Percentiles rank a stretch among this genome's conserved stretches.
Evolutionary conservation across 2,329 filamentous ascomycete genomes (phyloP).

Genomic region (Sarocladium kiliense): DNA sequence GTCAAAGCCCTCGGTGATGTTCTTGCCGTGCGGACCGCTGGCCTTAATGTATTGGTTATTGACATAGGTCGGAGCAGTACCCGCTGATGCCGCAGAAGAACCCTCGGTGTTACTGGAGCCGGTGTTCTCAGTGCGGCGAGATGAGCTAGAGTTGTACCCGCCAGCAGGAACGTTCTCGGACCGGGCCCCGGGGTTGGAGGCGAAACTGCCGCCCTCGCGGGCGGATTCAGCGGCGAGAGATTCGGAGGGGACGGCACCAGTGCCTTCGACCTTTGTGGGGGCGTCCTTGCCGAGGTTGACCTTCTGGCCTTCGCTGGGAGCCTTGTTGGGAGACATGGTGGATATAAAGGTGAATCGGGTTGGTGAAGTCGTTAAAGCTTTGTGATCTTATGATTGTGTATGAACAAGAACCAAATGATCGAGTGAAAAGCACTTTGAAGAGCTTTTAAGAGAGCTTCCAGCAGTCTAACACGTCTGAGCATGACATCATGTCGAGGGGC

Average conservation of each 20-base stretch:
- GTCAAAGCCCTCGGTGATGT: constrained; percentile 33
- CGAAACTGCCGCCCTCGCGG: constrained; percentile 53
- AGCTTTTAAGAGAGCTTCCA: not conserved
- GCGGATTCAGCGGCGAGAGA: constrained; percentile 74
- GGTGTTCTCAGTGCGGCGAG: constrained; percentile 9
- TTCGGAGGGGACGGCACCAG: constrained; percentile 60
- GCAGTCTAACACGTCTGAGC: not conserved
- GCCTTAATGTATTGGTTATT: constrained; percentile 26
- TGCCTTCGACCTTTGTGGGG: constrained; percentile 50
- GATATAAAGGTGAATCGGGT: not conserved
- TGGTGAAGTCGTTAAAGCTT: not conserved
- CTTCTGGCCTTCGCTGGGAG: constrained; percentile 13
- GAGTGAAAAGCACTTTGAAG: not conserved
- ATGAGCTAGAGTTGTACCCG: not conserved
- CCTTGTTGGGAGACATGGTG: constrained; percentile 12
- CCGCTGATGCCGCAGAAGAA: constrained; percentile 12
- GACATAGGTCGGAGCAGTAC: constrained; percentile 33
- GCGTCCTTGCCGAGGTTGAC: constrained; percentile 42
- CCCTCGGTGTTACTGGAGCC: constrained; percentile 4
- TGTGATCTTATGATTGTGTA: not conserved
- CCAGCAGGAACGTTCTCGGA: constrained; percentile 16
- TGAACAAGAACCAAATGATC: not conserved
- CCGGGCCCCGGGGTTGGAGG: constrained; percentile 48
- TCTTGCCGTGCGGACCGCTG: constrained; percentile 37
- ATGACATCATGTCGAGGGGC: constrained; percentile 3